Base-by-base conservation (phyloP, 345 rosid species). In the Nasturtium officinale region DNA sequence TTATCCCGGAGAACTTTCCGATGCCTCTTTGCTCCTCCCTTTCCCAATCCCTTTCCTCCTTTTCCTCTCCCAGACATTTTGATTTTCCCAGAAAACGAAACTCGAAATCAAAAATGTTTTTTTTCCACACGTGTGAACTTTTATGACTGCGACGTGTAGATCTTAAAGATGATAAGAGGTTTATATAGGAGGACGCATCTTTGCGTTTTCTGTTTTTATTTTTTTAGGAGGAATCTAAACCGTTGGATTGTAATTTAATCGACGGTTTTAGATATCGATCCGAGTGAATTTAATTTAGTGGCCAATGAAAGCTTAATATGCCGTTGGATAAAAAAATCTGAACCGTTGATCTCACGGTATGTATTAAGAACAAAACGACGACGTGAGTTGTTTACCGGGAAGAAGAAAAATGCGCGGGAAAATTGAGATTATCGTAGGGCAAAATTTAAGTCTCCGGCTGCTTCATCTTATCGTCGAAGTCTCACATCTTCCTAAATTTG, bases 11-110 rank as follows among this genome's bases (percentile, higher is more conserved):
- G 83, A 1, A 81, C 83, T 64, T 81, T 81, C 50, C 83, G 42
- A 67, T 81, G 83, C 7, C 83, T 52, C 77, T 81, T 81, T 1
- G 83, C 83, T 64, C 83, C 83, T 69, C 83, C 83, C 32, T 81
- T 81, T 30, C 83, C 83, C 37, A 81, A 66, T 60, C 83, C 83
- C 37, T 81, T 81, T 52, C 83, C 83, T 65, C 83, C 83, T 62
- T 81, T 81, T 38, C 83, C 83, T 33, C 83, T 43, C 20, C 83
- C 83, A 0, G 83, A 81, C 83, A 77, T 82, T 55, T 53, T 37
- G 13, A 5, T 37, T 25, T 3, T 5, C 50, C 7, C 35, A 15
- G 32, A 1, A 43, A 43, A 43, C 6, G 0, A 15, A 42, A 42
- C 0, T 40, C 2, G 1, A 0, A 28, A 67, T 5, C 5, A 5